Conservation (phyloP, 768 basidiomycete genomes). For the Kwoniella europaea region DNA sequence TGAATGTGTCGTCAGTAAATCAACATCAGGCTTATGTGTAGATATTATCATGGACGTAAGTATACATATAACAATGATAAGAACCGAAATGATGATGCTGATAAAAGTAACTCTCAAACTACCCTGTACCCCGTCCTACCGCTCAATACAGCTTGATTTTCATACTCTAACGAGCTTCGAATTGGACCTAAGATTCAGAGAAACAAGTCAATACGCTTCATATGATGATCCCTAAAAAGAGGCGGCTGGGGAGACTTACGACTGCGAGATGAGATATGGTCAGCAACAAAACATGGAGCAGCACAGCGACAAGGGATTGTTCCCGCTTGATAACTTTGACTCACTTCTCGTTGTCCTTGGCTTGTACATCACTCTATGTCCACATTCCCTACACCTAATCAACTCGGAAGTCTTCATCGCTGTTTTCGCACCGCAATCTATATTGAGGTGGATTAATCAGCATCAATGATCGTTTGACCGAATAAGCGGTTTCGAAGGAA, state of each 20-base stretch:
- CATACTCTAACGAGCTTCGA: constrained; percentile 69
- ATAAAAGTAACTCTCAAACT: neutral
- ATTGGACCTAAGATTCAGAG: constrained; percentile 52
- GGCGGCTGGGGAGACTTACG: constrained; percentile 83
- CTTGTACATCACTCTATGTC: constrained; percentile 99
- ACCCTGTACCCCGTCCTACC: neutral
- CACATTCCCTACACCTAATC: constrained; percentile 94
- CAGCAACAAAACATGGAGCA: neutral
- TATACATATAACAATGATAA: neutral
- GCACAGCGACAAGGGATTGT: neutral
- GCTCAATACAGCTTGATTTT: neutral
- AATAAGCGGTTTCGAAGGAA: too few species aligned
- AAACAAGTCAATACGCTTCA: neutral
- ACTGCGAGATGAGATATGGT: constrained; percentile 7
- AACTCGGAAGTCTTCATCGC: constrained; percentile 88
- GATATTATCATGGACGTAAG: too few species aligned
- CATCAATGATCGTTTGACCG: too few species aligned
- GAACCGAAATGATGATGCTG: neutral
- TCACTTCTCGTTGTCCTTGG: constrained; percentile 90
- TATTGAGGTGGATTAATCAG: neutral
- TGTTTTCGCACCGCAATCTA: constrained; percentile 91
- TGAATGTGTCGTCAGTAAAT: too few species aligned
- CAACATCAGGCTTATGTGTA: too few species aligned
- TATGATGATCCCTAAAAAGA: too few species aligned
- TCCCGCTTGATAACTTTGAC: constrained; percentile 48